These are phyloP conservation scores for Penicillium daleae DNA, from an alignment of 495 filamentous ascomycete species.

Conservation along the genomic window DNA sequence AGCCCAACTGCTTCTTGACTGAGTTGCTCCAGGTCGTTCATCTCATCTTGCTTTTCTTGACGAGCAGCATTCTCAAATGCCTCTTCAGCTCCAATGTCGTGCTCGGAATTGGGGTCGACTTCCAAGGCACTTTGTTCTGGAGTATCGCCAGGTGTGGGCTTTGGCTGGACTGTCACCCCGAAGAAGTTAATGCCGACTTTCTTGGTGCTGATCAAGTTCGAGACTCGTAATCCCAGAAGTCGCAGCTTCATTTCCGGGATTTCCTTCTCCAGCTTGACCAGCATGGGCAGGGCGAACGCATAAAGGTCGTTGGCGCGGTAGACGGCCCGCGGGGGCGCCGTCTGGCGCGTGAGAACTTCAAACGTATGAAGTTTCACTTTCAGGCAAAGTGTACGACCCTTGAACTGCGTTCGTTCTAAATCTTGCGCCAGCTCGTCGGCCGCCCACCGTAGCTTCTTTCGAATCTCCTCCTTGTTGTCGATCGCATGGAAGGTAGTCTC, in stretches of 20 bases:
- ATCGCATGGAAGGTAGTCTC: conserved; percentile 92
- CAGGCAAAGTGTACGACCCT: conserved; percentile 84
- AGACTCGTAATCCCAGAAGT: conserved; percentile 86
- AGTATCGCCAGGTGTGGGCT: conserved; percentile 11
- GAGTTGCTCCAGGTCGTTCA: conserved; percentile 63
- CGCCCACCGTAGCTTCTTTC: conserved; percentile 74
- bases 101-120: conserved; percentile 42
- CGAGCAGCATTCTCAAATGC: conserved; percentile 68
- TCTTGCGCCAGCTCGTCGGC: conserved; percentile 92
- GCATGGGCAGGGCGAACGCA: conserved; percentile 77
- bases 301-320: conserved; percentile 80
- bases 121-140: background rate
- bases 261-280: conserved; percentile 84
- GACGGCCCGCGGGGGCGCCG: conserved; percentile 71
- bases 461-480: conserved; percentile 64
- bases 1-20: conserved; percentile 57
- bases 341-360: conserved; percentile 85
- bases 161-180: conserved; percentile 49
- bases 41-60: conserved; percentile 66
- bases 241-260: conserved; percentile 79
- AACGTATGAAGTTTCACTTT: conserved; percentile 96
- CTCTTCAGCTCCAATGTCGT: conserved; percentile 70
- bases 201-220: conserved; percentile 82
- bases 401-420: conserved; percentile 75
- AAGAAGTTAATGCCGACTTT: conserved; percentile 82